Evolutionary conservation across 805 yeast species (phyloP).

Genomic region (Wickerhamiella allomyrinae): DNA sequence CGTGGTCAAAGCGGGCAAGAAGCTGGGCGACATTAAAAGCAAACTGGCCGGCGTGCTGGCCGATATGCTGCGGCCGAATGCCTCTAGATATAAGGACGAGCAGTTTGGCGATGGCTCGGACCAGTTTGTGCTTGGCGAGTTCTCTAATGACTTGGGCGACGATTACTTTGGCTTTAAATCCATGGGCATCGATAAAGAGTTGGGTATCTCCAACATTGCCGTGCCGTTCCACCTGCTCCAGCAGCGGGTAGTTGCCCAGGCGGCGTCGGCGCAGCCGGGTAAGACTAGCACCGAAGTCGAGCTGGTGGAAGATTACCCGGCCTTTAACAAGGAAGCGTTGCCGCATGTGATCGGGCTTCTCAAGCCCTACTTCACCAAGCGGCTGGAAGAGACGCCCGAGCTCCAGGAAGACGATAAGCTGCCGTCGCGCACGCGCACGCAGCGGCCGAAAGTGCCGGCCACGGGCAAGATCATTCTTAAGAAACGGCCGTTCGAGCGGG

Average conservation of each 20-base stretch:
- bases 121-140: slow-evolving; percentile 88
- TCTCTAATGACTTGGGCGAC: slow-evolving; percentile 85
- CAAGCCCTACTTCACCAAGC: slow-evolving; percentile 35
- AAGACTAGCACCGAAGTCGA: slow-evolving; percentile 34
- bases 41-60: slow-evolving; percentile 61
- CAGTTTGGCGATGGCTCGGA: slow-evolving; percentile 84
- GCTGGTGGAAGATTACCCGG: slow-evolving; percentile 33
- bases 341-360: slow-evolving; percentile 43
- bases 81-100: slow-evolving; percentile 38
- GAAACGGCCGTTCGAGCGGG: slow-evolving; percentile 28
- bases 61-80: slow-evolving; percentile 67
- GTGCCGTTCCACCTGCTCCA: slow-evolving; percentile 84
- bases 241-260: slow-evolving; percentile 21
- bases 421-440: slow-evolving; percentile 62
- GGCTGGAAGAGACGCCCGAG: slow-evolving; percentile 17
- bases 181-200: slow-evolving; percentile 83
- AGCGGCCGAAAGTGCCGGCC: slow-evolving; percentile 29
- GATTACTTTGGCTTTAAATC: slow-evolving; percentile 97
- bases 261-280: slow-evolving; percentile 20
- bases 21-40: slow-evolving; percentile 50
- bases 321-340: slow-evolving; percentile 39
- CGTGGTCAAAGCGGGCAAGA: slow-evolving; percentile 49
- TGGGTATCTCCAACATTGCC: slow-evolving; percentile 66
- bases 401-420: slow-evolving; percentile 68
- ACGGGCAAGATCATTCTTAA: slow-evolving; percentile 32